phyloP scores from a whole-genome alignment of 2,329 filamentous ascomycete genomes.

The Trichoderma koningii region DNA sequence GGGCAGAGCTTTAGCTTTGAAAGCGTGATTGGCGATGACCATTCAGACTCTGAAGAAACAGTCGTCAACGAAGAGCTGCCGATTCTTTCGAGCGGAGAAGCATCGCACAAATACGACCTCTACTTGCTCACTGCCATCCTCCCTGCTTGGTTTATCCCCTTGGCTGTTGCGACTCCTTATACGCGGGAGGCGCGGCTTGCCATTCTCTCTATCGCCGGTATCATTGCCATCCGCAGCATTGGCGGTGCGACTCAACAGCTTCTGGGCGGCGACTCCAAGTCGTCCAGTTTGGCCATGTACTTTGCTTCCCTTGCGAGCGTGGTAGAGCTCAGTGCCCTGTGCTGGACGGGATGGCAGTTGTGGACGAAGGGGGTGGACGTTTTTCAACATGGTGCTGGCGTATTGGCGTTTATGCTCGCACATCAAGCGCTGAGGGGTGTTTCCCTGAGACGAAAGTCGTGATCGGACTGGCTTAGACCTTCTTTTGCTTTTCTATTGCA shows the following conservation, averaged over 20 bases:
- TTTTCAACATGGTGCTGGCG: conserved; percentile 35
- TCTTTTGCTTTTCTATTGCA: not conserved
- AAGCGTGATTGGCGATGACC: conserved; percentile 33
- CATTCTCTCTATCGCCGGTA: conserved; percentile 35
- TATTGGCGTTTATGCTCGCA: conserved; percentile 39
- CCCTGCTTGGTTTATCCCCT: conserved; percentile 35
- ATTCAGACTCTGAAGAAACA: not conserved
- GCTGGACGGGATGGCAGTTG: conserved; percentile 40
- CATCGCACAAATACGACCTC: conserved; percentile 31
- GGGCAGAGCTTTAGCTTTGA: conserved; percentile 48
- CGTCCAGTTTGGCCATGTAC: conserved; percentile 32
- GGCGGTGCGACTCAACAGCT: conserved; percentile 34
- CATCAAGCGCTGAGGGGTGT: conserved; percentile 32
- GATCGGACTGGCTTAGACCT: not conserved
- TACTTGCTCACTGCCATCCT: conserved; percentile 33
- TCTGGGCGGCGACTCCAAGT: not conserved
- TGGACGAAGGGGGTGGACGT: conserved; percentile 35
- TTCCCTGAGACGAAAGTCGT: conserved; percentile 3
- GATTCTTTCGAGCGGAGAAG: conserved; percentile 14
- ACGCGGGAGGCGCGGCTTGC: conserved; percentile 36
- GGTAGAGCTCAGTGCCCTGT: conserved; percentile 39
- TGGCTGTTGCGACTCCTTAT: conserved; percentile 32
- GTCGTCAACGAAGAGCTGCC: not conserved
- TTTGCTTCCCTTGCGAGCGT: conserved; percentile 38
- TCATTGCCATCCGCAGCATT: conserved; percentile 37